phyloP scores from a whole-genome alignment of 2,329 filamentous ascomycete genomes.

The Exophiala bonariae region DNA sequence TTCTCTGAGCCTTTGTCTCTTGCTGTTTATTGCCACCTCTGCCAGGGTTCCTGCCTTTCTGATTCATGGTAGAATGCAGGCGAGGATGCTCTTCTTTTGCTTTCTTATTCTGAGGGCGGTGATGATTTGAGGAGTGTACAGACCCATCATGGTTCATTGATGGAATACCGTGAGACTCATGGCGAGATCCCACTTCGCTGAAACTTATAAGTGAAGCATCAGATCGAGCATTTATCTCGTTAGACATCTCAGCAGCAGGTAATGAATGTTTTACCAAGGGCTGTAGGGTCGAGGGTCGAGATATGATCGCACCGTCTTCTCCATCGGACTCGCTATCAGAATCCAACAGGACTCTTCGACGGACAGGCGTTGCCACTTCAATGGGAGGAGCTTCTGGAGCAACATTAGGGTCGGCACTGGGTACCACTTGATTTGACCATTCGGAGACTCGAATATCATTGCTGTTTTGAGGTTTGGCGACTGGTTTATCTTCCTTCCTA shows the following conservation, averaged over 20 bases:
- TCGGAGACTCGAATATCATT: slow-evolving; percentile 12
- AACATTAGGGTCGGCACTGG: slow-evolving; percentile 22
- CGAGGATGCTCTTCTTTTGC: slow-evolving; percentile 7
- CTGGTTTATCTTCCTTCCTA: not conserved
- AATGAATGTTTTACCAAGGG: not conserved
- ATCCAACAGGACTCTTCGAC: slow-evolving; percentile 17
- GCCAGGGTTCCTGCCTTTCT: slow-evolving; percentile 22
- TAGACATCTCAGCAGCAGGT: not conserved
- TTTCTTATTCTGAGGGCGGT: slow-evolving; percentile 20
- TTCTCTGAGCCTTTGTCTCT: slow-evolving; percentile 16
- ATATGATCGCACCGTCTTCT: not conserved
- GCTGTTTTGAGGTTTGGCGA: slow-evolving; percentile 6
- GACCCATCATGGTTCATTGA: no score
- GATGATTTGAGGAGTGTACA: no score
- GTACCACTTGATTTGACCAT: slow-evolving; percentile 23
- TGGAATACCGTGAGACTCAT: no score
- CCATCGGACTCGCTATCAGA: slow-evolving; percentile 22
- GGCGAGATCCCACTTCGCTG: not conserved
- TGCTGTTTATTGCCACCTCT: slow-evolving; percentile 14
- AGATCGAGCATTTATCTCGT: not conserved
- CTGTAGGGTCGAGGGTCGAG: not conserved
- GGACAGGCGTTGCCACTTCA: slow-evolving; percentile 2
- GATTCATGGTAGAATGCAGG: slow-evolving; percentile 22
- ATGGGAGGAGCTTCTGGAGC: slow-evolving; percentile 20
- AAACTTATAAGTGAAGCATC: not conserved